phyloP scores from a whole-genome alignment of 2,329 filamentous ascomycete genomes.

The Claviceps purpurea region DNA sequence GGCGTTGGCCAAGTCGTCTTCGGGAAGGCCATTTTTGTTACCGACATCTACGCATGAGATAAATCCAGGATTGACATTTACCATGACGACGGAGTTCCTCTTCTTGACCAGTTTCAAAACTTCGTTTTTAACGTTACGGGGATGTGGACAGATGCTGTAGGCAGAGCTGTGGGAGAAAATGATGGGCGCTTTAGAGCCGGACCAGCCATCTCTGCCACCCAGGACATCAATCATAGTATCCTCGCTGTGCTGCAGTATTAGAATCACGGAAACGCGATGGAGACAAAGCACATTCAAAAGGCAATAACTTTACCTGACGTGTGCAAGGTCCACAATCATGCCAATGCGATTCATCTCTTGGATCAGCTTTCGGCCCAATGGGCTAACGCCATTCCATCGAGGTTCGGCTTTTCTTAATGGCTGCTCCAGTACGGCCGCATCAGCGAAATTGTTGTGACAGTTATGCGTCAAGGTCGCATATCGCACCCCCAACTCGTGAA shows the following conservation, averaged over 20 bases:
- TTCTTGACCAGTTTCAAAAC: slow-evolving; percentile 64
- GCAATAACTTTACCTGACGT: slow-evolving; percentile 35
- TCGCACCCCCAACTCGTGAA: slow-evolving; percentile 64
- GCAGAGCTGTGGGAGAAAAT: slow-evolving; percentile 86
- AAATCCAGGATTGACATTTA: slow-evolving; percentile 78
- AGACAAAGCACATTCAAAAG: slow-evolving; percentile 37
- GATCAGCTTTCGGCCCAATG: slow-evolving; percentile 53
- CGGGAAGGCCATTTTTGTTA: slow-evolving; percentile 50
- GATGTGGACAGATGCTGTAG: slow-evolving; percentile 69
- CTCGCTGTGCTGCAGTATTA: slow-evolving; percentile 31
- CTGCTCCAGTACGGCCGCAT: slow-evolving; percentile 20
- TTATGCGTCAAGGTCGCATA: slow-evolving; percentile 89
- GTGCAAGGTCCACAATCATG: slow-evolving; percentile 63
- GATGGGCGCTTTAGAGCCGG: slow-evolving; percentile 63
- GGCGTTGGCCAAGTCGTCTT: slow-evolving; percentile 51
- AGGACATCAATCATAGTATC: slow-evolving; percentile 82
- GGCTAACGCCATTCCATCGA: slow-evolving; percentile 57
- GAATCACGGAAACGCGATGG: slow-evolving; percentile 3
- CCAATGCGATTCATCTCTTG: slow-evolving; percentile 70
- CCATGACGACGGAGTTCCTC: slow-evolving; percentile 69
- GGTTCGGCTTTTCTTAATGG: slow-evolving; percentile 33
- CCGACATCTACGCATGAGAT: slow-evolving; percentile 56
- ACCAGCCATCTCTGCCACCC: slow-evolving; percentile 47
- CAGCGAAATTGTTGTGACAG: slow-evolving; percentile 1
- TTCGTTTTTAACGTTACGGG: slow-evolving; percentile 79